Percentiles rank a stretch among this genome's conserved stretches.
Evolutionary conservation across 73 alveolate species (phyloP).

Genomic region (Diophrys appendiculata): DNA sequence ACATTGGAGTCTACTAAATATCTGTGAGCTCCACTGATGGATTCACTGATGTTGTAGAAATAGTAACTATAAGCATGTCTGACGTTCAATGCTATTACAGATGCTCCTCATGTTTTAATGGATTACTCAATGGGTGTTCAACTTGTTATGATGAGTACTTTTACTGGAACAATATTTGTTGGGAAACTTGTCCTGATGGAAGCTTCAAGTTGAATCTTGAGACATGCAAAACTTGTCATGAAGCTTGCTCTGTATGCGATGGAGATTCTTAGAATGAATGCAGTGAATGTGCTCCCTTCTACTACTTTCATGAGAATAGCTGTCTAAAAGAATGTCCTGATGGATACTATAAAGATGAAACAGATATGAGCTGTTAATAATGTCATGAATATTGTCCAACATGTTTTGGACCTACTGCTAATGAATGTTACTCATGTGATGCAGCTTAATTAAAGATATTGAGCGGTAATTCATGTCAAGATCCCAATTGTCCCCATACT

Average conservation of each 20-base stretch:
- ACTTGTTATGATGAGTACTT: too few species aligned
- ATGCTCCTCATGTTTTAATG: too few species aligned
- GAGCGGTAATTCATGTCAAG: not conserved
- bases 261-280: not conserved
- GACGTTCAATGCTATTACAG: too few species aligned
- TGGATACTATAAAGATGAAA: not conserved
- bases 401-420: not conserved
- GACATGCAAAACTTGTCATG: too few species aligned
- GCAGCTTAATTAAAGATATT: not conserved
- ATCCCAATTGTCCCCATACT: not conserved
- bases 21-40: too few species aligned
- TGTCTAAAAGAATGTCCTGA: not conserved
- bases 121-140: too few species aligned
- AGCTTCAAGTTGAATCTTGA: too few species aligned
- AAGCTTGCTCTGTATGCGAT: not conserved
- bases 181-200: too few species aligned
- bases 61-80: too few species aligned
- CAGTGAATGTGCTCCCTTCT: not conserved
- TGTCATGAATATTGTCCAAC: not conserved
- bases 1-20: too few species aligned
- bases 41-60: too few species aligned
- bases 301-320: not conserved
- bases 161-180: too few species aligned
- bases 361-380: not conserved
- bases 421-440: not conserved